These are phyloP conservation scores for Diutina sp. DNA, from an alignment of 1,139 yeast genomes.

Conservation along the genomic window DNA sequence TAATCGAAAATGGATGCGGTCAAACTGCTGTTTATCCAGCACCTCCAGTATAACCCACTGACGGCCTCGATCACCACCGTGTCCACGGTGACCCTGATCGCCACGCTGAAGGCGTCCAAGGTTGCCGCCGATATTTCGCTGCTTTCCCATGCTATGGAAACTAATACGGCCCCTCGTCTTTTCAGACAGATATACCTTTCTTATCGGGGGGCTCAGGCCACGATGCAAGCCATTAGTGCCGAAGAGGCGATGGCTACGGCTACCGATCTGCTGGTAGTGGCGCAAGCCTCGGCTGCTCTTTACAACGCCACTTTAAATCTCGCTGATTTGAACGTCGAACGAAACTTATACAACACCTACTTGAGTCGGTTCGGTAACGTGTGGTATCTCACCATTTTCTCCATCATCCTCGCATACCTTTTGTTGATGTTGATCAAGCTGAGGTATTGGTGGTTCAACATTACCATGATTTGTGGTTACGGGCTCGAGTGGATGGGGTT, in stretches of 20 bases:
- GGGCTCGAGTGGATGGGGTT: slow-evolving; percentile 64
- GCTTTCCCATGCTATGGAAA: background rate
- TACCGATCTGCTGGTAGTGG: slow-evolving; percentile 14
- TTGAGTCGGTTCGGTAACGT: slow-evolving; percentile 18
- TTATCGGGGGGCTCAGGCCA: slow-evolving; percentile 22
- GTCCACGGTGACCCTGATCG: background rate
- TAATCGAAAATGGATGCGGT: background rate
- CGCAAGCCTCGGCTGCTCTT: slow-evolving; percentile 19
- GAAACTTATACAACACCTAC: slow-evolving; percentile 22
- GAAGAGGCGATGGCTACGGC: slow-evolving; percentile 26
- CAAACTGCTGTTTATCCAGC: background rate
- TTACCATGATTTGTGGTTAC: slow-evolving; percentile 47
- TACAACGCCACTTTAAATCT: slow-evolving; percentile 19
- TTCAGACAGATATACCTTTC: background rate
- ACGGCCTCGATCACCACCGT: background rate
- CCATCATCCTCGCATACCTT: slow-evolving; percentile 13
- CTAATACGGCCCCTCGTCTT: background rate
- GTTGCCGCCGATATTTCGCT: background rate
- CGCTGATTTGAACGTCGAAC: slow-evolving; percentile 13
- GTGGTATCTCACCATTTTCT: slow-evolving; percentile 17
- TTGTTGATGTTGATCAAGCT: slow-evolving; percentile 18
- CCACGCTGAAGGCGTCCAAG: background rate
- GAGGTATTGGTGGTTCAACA: slow-evolving; percentile 65
- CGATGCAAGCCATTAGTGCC: slow-evolving; percentile 19
- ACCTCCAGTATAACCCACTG: background rate